These are phyloP conservation scores for Globisporangium heterothallicum DNA, from an alignment of 352 stramenopile species.

Conservation along the genomic window DNA sequence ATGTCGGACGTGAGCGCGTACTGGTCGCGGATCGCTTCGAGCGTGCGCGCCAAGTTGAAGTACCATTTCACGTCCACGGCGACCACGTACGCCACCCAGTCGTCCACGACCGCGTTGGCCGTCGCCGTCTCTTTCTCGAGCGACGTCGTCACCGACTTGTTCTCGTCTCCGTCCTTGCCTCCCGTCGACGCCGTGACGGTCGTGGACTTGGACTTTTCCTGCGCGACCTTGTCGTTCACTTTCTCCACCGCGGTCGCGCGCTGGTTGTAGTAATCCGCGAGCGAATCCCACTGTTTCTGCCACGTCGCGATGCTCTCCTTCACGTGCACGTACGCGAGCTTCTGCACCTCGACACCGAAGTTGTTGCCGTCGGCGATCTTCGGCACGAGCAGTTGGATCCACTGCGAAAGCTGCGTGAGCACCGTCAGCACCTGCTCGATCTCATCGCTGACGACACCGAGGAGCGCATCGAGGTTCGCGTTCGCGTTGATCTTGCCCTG, in stretches of 20 bases:
- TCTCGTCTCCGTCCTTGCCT: slow-evolving; percentile 65
- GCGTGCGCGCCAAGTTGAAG: slow-evolving; percentile 59
- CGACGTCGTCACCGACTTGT: slow-evolving; percentile 55
- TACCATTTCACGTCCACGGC: slow-evolving; percentile 84
- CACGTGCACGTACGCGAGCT: slow-evolving; percentile 60
- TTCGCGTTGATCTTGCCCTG: slow-evolving; percentile 33
- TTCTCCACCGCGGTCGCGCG: slow-evolving; percentile 67
- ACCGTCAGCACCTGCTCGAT: slow-evolving; percentile 38
- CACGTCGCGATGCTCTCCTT: slow-evolving; percentile 59
- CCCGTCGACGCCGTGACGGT: slow-evolving; percentile 52
- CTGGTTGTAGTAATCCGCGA: slow-evolving; percentile 66
- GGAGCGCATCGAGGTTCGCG: slow-evolving; percentile 31
- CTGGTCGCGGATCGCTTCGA: slow-evolving; percentile 72
- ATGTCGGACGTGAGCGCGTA: slow-evolving; percentile 70
- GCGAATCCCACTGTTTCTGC: slow-evolving; percentile 72
- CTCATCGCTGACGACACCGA: slow-evolving; percentile 45
- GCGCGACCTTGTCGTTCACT: slow-evolving; percentile 54
- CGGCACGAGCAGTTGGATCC: slow-evolving; percentile 72
- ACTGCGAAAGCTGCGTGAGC: slow-evolving; percentile 55
- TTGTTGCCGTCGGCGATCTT: slow-evolving; percentile 84
- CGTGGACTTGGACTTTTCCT: slow-evolving; percentile 52
- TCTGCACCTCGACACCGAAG: slow-evolving; percentile 85
- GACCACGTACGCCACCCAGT: slow-evolving; percentile 62
- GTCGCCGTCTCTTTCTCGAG: slow-evolving; percentile 53
- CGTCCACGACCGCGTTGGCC: slow-evolving; percentile 25